Percentiles rank a stretch among this genome's conserved stretches.
Conservation (phyloP, 345 rosid species). For the Linum trigynum region DNA sequence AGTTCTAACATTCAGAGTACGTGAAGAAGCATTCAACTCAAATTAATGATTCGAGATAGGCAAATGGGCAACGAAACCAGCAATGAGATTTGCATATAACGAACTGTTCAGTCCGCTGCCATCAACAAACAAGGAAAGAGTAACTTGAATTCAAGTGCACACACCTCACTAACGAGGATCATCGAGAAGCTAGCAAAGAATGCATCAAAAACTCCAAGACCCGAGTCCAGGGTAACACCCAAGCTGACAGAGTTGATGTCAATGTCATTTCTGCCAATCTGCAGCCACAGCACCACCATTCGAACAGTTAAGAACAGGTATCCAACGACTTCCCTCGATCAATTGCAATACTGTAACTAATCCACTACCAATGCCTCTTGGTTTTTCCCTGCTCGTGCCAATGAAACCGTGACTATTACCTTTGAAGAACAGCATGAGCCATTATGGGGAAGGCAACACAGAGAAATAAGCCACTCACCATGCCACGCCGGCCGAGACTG, state of each 20-base stretch:
- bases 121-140: background rate
- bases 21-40: background rate
- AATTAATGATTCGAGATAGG: background rate
- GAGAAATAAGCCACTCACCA: constrained; percentile 32
- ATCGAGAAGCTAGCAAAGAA: constrained; percentile 85
- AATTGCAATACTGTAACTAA: background rate
- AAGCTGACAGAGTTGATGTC: constrained; percentile 33
- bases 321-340: background rate
- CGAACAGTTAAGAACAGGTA: background rate
- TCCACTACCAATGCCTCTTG: background rate
- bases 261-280: constrained; percentile 38
- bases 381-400: no score
- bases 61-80: background rate
- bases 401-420: no score
- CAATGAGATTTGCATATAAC: background rate
- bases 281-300: constrained; percentile 8
- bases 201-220: constrained; percentile 86
- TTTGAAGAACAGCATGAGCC: no score
- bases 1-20: no score
- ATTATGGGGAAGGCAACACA: no score
- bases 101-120: background rate
- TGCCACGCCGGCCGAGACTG: constrained; percentile 92
- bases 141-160: constrained; percentile 11
- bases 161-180: constrained; percentile 94
- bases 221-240: constrained; percentile 41